These are phyloP conservation scores for Picea sitchensis DNA, from an alignment of 75 land plant species.

Conservation along the genomic window DNA sequence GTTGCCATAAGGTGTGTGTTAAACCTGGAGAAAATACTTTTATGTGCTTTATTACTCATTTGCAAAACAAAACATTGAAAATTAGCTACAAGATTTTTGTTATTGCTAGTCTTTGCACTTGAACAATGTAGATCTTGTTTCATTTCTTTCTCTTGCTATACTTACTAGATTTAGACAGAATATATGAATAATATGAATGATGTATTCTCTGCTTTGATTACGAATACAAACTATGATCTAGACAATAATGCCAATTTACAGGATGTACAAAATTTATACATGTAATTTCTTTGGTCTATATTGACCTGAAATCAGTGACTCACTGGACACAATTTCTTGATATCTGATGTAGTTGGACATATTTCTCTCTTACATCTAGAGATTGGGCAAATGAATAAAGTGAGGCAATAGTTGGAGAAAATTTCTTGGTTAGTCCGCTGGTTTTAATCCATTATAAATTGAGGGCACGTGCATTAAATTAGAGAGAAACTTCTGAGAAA, in stretches of 20 bases:
- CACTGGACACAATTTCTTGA: not conserved
- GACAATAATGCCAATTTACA: not conserved
- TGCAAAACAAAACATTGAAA: no score
- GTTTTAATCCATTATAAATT: not conserved
- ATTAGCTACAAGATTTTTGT: no score
- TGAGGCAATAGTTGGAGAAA: not conserved
- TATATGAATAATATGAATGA: no score
- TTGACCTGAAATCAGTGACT: no score
- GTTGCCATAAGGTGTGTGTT: constrained; percentile 11
- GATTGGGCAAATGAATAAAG: not conserved
- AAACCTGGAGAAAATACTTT: constrained; percentile 2
- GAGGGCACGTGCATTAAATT: not conserved
- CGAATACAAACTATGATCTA: not conserved
- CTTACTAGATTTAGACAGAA: no score
- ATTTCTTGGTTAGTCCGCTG: not conserved
- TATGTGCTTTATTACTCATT: not conserved
- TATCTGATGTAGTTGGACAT: not conserved
- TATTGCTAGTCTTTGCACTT: no score
- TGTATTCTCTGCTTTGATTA: no score
- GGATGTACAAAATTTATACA: not conserved
- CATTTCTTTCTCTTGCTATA: no score
- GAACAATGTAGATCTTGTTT: no score
- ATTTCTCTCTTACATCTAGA: not conserved
- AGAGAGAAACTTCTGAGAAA: not conserved
- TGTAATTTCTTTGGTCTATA: not conserved